phyloP scores from a whole-genome alignment of 371 early-diverging fungal genomes.

The Mucor indicus region DNA sequence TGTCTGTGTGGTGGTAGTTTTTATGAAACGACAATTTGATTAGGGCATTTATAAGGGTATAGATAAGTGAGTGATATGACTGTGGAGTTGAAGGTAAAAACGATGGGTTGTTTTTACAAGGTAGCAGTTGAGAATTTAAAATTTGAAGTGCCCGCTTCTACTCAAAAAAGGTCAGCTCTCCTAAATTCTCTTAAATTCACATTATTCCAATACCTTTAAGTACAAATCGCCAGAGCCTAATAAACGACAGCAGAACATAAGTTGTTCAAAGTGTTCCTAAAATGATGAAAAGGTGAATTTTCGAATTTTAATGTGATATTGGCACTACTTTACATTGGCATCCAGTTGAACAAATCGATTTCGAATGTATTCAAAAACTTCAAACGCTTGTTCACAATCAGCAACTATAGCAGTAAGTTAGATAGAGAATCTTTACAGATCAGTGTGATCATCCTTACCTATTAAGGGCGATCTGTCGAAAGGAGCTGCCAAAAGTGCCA shows the following conservation, averaged over 20 bases:
- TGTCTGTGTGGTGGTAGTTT: not conserved
- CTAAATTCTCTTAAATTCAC: not conserved
- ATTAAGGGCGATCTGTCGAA: conserved; percentile 28
- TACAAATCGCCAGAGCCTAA: conserved; percentile 21
- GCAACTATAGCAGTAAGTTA: conserved; percentile 14
- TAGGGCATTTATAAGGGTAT: conserved; percentile 39
- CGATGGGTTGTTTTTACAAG: conserved; percentile 19
- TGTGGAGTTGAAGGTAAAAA: conserved; percentile 39
- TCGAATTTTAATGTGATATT: too few relatives aligned
- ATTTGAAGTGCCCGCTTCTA: conserved; percentile 34
- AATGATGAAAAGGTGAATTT: not conserved
- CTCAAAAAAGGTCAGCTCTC: not conserved
- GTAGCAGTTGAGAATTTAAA: conserved; percentile 24
- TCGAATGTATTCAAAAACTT: conserved; percentile 46
- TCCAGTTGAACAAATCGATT: conserved; percentile 31
- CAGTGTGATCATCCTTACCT: conserved; percentile 9
- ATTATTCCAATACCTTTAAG: conserved; percentile 34
- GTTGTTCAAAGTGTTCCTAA: conserved; percentile 47
- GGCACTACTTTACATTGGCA: conserved; percentile 24
- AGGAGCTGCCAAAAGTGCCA: conserved; percentile 31
- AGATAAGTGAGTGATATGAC: conserved; percentile 40
- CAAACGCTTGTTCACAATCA: conserved; percentile 44
- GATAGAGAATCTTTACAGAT: not conserved
- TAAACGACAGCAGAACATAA: conserved; percentile 40
- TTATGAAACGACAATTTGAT: conserved; percentile 3